These are phyloP conservation scores for Diaporthe capsici DNA, from an alignment of 2,329 filamentous ascomycete species.

Conservation along the genomic window DNA sequence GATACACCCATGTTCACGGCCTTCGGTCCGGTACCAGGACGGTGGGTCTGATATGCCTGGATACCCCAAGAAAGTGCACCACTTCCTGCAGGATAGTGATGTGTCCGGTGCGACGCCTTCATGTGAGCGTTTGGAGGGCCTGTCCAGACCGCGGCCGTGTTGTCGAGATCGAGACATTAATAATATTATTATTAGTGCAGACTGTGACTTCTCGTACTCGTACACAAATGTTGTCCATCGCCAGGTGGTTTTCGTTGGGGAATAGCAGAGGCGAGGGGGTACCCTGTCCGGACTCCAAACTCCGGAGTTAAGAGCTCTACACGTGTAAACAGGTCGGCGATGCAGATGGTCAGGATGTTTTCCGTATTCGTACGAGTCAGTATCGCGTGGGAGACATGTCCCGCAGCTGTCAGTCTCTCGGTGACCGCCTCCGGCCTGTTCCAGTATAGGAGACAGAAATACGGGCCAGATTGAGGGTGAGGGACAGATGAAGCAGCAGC, in stretches of 20 bases:
- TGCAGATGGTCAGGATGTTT: neutral
- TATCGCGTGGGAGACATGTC: neutral
- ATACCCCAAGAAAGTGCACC: neutral
- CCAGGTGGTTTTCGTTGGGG: neutral
- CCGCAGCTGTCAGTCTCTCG: constrained; percentile 3
- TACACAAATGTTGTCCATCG: neutral
- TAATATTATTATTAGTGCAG: neutral
- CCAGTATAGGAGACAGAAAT: constrained; percentile 5
- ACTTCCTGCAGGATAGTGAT: neutral
- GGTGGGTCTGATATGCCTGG: neutral
- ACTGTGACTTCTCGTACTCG: neutral
- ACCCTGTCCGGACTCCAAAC: neutral
- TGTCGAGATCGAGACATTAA: neutral
- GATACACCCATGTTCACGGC: constrained; percentile 7
- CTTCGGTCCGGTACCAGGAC: constrained; percentile 14
- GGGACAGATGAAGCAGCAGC: constrained; percentile 22
- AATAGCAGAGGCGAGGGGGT: neutral
- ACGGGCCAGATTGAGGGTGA: constrained; percentile 19
- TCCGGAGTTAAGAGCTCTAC: neutral
- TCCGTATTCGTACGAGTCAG: constrained; percentile 24
- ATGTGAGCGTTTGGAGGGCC: neutral
- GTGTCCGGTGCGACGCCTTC: neutral
- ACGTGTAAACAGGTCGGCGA: neutral
- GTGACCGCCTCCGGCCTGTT: constrained; percentile 2
- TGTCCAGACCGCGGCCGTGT: neutral